Evolutionary conservation across 1,284 basidiomycete genomes (phyloP), one percentile per base, ranked within the genome.

Genomic region (Agaricales sp.): DNA sequence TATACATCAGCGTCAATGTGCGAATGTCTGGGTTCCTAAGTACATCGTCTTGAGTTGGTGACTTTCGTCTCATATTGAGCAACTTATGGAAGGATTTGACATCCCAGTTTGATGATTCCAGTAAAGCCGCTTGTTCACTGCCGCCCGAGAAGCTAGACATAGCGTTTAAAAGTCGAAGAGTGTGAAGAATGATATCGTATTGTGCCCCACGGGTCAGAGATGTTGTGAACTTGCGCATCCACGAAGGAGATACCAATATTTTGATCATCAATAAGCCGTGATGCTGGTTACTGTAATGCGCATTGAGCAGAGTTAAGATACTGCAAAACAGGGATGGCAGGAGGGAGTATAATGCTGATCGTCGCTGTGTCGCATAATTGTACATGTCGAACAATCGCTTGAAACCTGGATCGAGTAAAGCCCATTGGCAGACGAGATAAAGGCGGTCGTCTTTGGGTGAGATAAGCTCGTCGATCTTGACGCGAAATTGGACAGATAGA

Each of bases 101-200:
- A 48, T 87, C 85, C 87, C 88, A 91, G 3, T 77, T 72, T 59
- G 88, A 84, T 0, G 66, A 66, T 48, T 88, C 86, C 22, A 81
- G 61, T 0, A 86, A 66, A 0, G 66, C 55, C 54, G 75, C 81
- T 46, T 74, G 71, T 52, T 88, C 85, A 21, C 70, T 64, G 4
- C 84, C 82, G 24, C 80, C 73, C 2, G 73, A 78, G 57, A 83
- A 88, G 0, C 60, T 58, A 2, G 82, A 79, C 53, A 88, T 69
- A 0, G 67, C 63, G 51, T 77, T 70, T 56, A 77, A 77, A 8
- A 89, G 59, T 56, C 80, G 85, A 53, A 91, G 61, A 0, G 81
- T 73, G 0, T 75, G 71, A 2, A 88, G 66, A 21, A 82, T 73
- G 12, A 82, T 64, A 44, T 87, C 85, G 20, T 75, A 78, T 49